Evolutionary conservation across 306 rosid genomes (phyloP).

Genomic region (Vachellia collinsii): DNA sequence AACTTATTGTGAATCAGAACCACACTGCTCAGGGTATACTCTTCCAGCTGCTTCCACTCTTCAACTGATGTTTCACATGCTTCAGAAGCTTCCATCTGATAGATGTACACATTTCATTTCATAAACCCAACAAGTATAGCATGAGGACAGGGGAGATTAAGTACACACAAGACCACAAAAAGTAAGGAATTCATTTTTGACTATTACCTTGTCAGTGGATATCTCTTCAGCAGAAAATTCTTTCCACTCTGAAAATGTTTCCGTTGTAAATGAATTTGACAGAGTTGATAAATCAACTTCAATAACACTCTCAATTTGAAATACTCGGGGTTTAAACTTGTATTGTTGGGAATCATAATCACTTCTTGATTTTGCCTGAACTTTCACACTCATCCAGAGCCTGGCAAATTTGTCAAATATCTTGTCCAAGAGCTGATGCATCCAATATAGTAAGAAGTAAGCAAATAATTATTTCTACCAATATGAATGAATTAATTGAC

Average conservation of each 20-base stretch:
- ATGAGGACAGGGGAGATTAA: neutral
- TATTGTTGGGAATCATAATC: constrained; percentile 62
- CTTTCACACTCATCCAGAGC: constrained; percentile 71
- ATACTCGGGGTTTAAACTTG: constrained; percentile 77
- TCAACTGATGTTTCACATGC: constrained; percentile 61
- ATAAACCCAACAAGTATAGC: neutral
- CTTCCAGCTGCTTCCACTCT: constrained; percentile 73
- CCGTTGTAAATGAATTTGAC: constrained; percentile 47
- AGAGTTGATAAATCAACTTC: constrained; percentile 62
- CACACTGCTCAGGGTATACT: constrained; percentile 55
- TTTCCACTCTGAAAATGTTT: constrained; percentile 68
- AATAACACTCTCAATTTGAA: constrained; percentile 70
- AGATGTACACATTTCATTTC: constrained; percentile 23
- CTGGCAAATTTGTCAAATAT: constrained; percentile 64
- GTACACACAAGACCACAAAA: neutral
- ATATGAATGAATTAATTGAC: constrained; percentile 28
- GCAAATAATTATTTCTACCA: constrained; percentile 17
- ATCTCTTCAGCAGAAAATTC: constrained; percentile 55
- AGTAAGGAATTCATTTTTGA: constrained; percentile 16
- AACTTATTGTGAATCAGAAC: constrained; percentile 65
- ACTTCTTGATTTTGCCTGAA: constrained; percentile 54
- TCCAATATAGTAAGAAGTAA: constrained; percentile 32
- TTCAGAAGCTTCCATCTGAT: constrained; percentile 58
- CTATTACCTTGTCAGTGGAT: constrained; percentile 41
- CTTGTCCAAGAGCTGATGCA: constrained; percentile 66